Evolutionary conservation across 306 rosid genomes (phyloP), one percentile per base, ranked within the genome.

Genomic region (Fragaria vesca): DNA sequence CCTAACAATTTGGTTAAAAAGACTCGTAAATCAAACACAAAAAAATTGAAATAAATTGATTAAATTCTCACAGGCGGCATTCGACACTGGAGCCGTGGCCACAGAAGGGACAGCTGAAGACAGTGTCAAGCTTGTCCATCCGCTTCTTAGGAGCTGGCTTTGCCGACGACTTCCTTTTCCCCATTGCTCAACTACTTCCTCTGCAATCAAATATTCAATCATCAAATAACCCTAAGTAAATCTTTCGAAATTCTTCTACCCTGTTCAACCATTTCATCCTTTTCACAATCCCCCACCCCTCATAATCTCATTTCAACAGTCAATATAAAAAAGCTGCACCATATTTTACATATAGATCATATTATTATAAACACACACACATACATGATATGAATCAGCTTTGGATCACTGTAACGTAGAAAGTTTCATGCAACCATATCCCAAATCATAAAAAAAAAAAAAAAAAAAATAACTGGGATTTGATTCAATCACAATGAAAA

Each of bases 41-140:
- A 12, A 46, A 3, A 47, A 66, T 28, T 5, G 51, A 68, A 66
- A 40, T 3, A 32, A 32, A 32, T 32, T 32, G 34, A 2, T 3
- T 13, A 28, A 51, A 68, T 38, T 21, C 96, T 88, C 87, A 95
- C 99, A 95, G 86, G 85, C 93, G 91, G 76, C 97, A 93, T 76
- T 95, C 99, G 3, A 95, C 97, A 32, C 98, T 87, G 80, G 91
- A 83, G 28, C 98, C 97, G 67, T 95, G 98, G 78, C 91, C 90
- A 84, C 98, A 95, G 89, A 95, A 95, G 84, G 98, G 98, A 55
- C 98, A 92, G 81, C 97, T 89, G 78, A 95, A 95, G 55, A 92
- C 97, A 42, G 97, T 92, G 66, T 95, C 98, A 57, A 92, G 98
- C 93, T 92, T 95, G 82, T 93, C 98, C 91, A 86, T 91, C 71